These are phyloP conservation scores for Discostella pseudostelligera DNA, from an alignment of 108 stramenopile genomes.

Conservation along the genomic window DNA sequence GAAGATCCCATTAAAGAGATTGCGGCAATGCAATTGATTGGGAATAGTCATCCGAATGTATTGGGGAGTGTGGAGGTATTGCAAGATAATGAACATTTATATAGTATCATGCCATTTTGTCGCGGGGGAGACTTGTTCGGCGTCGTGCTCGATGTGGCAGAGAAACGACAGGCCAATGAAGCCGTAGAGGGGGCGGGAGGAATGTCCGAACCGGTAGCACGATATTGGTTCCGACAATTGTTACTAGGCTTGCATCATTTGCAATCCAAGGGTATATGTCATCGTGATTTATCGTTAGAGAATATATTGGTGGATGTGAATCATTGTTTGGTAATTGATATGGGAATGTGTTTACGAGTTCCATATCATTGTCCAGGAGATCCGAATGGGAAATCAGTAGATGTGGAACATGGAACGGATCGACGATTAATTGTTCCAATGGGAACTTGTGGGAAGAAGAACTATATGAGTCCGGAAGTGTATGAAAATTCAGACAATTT, in stretches of 20 bases:
- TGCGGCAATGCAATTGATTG: conserved; percentile 84
- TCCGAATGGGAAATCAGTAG: conserved; percentile 41
- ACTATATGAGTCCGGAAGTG: conserved; percentile 96
- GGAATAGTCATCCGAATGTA: conserved; percentile 69
- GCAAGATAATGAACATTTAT: conserved; percentile 83
- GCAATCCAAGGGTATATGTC: conserved; percentile 85
- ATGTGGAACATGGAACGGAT: conserved; percentile 56
- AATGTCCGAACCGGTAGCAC: conserved; percentile 82
- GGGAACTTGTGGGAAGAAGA: conserved; percentile 92
- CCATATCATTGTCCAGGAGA: conserved; percentile 59
- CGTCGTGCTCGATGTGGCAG: conserved; percentile 75
- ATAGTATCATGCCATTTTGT: conserved; percentile 88
- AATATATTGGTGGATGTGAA: conserved; percentile 82
- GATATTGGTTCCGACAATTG: conserved; percentile 90
- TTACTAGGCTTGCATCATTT: conserved; percentile 82
- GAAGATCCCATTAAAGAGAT: conserved; percentile 94
- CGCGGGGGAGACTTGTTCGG: conserved; percentile 89
- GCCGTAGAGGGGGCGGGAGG: conserved; percentile 63
- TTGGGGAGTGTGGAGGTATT: conserved; percentile 77
- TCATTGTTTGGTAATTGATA: conserved; percentile 88
- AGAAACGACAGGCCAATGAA: conserved; percentile 55
- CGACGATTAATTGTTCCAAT: conserved; percentile 77
- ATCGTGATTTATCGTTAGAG: conserved; percentile 89
- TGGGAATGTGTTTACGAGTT: conserved; percentile 94
- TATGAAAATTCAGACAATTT: conserved; percentile 67